These are phyloP conservation scores for Rhinocladiella mackenziei DNA, from an alignment of 2,329 filamentous ascomycete genomes.

Conservation along the genomic window DNA sequence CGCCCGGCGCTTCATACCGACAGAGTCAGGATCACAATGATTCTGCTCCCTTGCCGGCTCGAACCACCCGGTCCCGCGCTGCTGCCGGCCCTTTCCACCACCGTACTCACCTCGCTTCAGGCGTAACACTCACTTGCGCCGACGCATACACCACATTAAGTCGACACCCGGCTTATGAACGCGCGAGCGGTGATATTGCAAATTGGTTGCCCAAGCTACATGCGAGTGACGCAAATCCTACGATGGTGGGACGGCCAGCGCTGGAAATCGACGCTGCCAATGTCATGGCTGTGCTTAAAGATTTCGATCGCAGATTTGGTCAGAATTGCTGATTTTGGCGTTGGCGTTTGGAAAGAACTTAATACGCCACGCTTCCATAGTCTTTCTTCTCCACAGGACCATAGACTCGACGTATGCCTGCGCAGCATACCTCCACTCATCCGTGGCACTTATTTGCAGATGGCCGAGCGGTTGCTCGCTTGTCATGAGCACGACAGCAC, in stretches of 20 bases:
- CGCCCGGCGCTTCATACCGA: slow-evolving; percentile 26
- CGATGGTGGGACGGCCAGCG: slow-evolving; percentile 46
- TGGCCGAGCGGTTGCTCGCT: too few relatives aligned
- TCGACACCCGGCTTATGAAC: slow-evolving; percentile 70
- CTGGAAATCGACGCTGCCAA: slow-evolving; percentile 79
- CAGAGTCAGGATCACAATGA: slow-evolving; percentile 29
- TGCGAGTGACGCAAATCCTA: slow-evolving; percentile 43
- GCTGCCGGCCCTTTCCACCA: slow-evolving; percentile 24
- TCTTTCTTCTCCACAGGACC: too few relatives aligned
- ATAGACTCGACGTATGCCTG: too few relatives aligned
- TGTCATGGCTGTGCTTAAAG: slow-evolving; percentile 79
- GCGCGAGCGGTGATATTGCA: slow-evolving; percentile 68
- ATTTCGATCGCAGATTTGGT: slow-evolving; percentile 73
- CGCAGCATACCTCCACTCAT: too few relatives aligned
- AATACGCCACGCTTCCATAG: too few relatives aligned
- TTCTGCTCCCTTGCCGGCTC: slow-evolving; percentile 24
- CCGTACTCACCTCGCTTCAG: slow-evolving; percentile 32
- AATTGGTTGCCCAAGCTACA: slow-evolving; percentile 71
- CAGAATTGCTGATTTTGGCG: slow-evolving; percentile 23
- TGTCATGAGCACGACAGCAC: not conserved
- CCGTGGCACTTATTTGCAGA: too few relatives aligned
- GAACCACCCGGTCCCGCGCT: slow-evolving; percentile 26
- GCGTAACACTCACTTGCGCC: slow-evolving; percentile 65
- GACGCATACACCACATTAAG: slow-evolving; percentile 75
- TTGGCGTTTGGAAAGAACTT: too few relatives aligned